Base-by-base conservation (phyloP, 805 yeast species). In the Cyberlindnera bimundalis region DNA sequence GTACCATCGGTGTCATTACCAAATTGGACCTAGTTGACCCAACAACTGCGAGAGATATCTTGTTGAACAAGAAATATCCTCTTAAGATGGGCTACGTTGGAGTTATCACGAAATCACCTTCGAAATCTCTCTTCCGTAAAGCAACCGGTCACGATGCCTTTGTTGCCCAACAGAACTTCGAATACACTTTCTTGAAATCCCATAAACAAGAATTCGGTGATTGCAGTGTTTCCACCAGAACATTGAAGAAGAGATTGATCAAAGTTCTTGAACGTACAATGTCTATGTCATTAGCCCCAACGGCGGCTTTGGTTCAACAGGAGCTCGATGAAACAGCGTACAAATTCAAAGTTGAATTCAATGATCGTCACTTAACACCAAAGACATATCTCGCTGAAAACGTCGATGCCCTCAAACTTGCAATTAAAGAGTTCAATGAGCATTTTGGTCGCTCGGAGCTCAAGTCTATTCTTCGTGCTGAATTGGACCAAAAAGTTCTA, bases 31-130 rank as follows among this genome's bases (percentile, higher is more conserved):
- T 93, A 39, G 96, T 95, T 2, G 84, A 81, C 18, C 84, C 96
- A 0, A 74, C 73, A 33, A 62, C 70, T 13, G 99, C 96, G 0
- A 74, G 77, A 35, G 70, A 67, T 7, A 76, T 86, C 16, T 67
- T 93, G 45, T 72, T 75, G 21, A 91, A 91, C 62, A 79, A 74
- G 48, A 85, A 81, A 55, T 95, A 95, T 56, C 98, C 99, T 0
- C 68, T 93, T 46, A 80, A 76, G 53, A 86, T 93, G 96, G 99
- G 99, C 0, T 93, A 93, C 59, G 98, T 93, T 16, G 99, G 99
- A 42, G 98, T 95, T n/a, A 83, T 95, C 15, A 86, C 97, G 2
- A 84, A 79, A 50, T 74, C 85, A 0, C 96, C 93, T 6, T 66
- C 56, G 15, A 56, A 60, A 12, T 55, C 59, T 0, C 56, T 84